Conservation (phyloP, 345 rosid genomes). For the Linum tenue region DNA sequence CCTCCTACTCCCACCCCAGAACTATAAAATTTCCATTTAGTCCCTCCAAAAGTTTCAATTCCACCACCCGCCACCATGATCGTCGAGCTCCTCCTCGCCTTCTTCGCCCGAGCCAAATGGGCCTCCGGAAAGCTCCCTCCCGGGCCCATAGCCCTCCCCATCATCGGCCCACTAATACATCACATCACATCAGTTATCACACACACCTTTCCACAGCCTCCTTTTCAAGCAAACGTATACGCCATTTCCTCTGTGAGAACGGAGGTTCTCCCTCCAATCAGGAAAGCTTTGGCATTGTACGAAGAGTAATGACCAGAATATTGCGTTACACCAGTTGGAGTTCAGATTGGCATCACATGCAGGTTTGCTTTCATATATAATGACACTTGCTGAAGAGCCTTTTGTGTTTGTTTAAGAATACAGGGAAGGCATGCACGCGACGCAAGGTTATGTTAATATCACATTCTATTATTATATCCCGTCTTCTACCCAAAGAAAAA, state of each 20-base stretch:
- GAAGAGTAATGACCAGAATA: slow-evolving; percentile 50
- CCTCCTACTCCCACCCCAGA: too few species aligned
- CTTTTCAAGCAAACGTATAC: slow-evolving; percentile 58
- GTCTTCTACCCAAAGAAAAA: too few species aligned
- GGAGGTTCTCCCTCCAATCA: slow-evolving; percentile 21
- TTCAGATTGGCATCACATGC: slow-evolving; percentile 31
- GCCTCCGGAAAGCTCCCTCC: not conserved
- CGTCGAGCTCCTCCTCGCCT: too few species aligned
- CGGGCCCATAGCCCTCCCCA: slow-evolving; percentile 27
- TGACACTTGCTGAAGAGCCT: slow-evolving; percentile 8
- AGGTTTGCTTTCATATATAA: slow-evolving; percentile 34
- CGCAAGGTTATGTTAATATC: too few species aligned
- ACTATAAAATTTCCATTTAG: too few species aligned
- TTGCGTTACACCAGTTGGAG: slow-evolving; percentile 51
- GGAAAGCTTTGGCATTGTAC: slow-evolving; percentile 23
- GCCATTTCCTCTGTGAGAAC: slow-evolving; percentile 33
- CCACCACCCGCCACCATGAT: too few species aligned
- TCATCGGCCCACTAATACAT: slow-evolving; percentile 30
- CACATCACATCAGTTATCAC: too few species aligned
- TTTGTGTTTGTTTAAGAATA: slow-evolving; percentile 25
- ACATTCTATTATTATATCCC: too few species aligned
- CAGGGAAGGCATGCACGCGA: slow-evolving; percentile 13
- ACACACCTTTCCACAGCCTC: slow-evolving; percentile 24
- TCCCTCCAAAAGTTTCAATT: too few species aligned
- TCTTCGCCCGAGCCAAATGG: too few species aligned